Conservation (phyloP, 2,329 filamentous ascomycete species). For the Pseudocercospora vitis region DNA sequence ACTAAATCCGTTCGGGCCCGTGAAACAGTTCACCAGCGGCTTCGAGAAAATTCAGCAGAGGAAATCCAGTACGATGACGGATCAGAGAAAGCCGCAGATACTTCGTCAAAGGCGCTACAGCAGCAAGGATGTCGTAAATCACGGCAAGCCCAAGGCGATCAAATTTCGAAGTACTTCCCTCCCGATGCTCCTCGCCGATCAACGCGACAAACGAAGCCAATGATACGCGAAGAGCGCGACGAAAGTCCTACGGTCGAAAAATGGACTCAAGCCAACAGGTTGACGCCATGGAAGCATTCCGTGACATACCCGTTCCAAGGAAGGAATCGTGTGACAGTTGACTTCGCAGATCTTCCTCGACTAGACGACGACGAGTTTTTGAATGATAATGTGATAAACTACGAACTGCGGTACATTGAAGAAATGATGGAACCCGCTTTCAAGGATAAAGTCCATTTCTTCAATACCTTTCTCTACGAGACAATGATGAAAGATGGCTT, state of each 20-base stretch:
- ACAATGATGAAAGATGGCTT: slow-evolving; percentile 62
- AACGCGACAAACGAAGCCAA: slow-evolving; percentile 22
- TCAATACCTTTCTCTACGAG: slow-evolving; percentile 90
- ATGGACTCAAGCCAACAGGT: slow-evolving; percentile 30
- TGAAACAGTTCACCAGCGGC: neutral
- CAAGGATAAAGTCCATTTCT: slow-evolving; percentile 70
- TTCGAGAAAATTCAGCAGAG: slow-evolving; percentile 9
- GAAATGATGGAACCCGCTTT: slow-evolving; percentile 37
- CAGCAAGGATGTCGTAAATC: slow-evolving; percentile 3
- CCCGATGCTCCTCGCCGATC: slow-evolving; percentile 19
- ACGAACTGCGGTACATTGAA: slow-evolving; percentile 65
- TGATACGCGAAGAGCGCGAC: neutral
- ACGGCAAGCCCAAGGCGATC: neutral
- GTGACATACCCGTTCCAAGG: slow-evolving; percentile 63
- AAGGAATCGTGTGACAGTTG: slow-evolving; percentile 61
- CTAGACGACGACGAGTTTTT: slow-evolving; percentile 83
- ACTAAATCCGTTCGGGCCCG: neutral
- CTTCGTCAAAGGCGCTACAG: neutral
- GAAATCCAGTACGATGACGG: slow-evolving; percentile 12
- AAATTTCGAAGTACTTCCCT: slow-evolving; percentile 12
- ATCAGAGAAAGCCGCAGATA: neutral
- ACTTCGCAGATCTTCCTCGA: slow-evolving; percentile 70
- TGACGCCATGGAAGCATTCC: slow-evolving; percentile 42
- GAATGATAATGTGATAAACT: slow-evolving; percentile 89
- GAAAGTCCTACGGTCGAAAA: slow-evolving; percentile 10